Conservation (phyloP, 2,329 filamentous ascomycete genomes). For the Ophiognomonia clavigignenti-juglandacearum region DNA sequence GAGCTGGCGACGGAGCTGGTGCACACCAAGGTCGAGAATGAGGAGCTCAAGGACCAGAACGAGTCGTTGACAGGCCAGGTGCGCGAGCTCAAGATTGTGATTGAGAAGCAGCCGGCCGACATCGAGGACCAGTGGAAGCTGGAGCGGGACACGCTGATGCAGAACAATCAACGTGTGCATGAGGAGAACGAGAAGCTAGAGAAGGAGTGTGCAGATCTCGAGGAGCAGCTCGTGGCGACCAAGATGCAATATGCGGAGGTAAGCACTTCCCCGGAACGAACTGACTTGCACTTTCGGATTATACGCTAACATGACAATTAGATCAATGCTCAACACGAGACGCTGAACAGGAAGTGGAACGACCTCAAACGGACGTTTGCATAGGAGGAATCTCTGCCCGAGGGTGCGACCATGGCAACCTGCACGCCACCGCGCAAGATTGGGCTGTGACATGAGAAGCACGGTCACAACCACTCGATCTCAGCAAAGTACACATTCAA, state of each 20-base stretch:
- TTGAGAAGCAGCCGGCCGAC: conserved; percentile 84
- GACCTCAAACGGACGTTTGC: conserved; percentile 60
- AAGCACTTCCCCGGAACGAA: conserved; percentile 32
- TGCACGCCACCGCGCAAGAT: no score
- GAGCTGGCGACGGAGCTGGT: conserved; percentile 88
- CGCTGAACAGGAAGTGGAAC: conserved; percentile 70
- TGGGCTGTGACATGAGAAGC: no score
- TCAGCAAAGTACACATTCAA: no score
- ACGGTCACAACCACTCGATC: no score
- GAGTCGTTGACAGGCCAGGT: conserved; percentile 84
- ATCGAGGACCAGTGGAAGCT: conserved; percentile 75
- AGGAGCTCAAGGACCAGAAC: conserved; percentile 82
- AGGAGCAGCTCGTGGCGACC: conserved; percentile 84
- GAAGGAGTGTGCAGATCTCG: conserved; percentile 86
- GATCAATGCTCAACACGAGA: conserved; percentile 68
- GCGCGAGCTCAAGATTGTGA: conserved; percentile 75
- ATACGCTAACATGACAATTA: conserved; percentile 27
- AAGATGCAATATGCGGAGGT: conserved; percentile 97
- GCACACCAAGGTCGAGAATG: conserved; percentile 87
- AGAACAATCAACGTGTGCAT: conserved; percentile 87
- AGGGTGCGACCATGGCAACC: neutral
- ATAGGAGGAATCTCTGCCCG: neutral
- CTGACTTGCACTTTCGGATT: neutral
- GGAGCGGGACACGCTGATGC: conserved; percentile 89
- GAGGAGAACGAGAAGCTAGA: conserved; percentile 86